Base-by-base conservation (phyloP, 2,329 filamentous ascomycete genomes). In the Colletotrichum sidae region DNA sequence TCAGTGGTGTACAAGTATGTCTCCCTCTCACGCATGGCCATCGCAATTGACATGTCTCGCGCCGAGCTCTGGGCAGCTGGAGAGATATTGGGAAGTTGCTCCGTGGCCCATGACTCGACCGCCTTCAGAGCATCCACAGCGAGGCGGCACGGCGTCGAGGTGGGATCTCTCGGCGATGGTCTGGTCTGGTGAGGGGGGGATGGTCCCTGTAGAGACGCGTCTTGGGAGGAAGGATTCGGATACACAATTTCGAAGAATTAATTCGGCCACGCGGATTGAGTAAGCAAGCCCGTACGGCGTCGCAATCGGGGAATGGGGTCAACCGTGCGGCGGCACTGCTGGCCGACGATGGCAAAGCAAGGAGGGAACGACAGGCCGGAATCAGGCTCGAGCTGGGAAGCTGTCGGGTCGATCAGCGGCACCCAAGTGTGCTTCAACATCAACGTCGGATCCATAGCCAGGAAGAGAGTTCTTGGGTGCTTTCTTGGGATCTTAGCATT, bases 51-150 rank as follows among this genome's bases (percentile, higher is more conserved):
- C 34, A 35, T 47, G 17, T 65, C 34, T 52, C 57, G 47, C 11
- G 13, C 39, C 6, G 25, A 37, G 39, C 34, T 56, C 62, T 62
- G 52, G 58, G 52, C 44, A 52, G 49, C 55, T 59, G 45, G 50
- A n/a, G 38, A 13, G 37, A 45, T 51, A 46, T 11, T 45, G 60
- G 47, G 50, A 54, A 49, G 13, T 55, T 64, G 60, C 37, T 38
- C 49, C 38, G 37, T 34, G 50, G 44, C 49, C 46, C 33, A 61
- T 65, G 62, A 65, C 62, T 65, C 58, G 58, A 37, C 25, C 51
- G 47, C 62, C 62, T 61, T 46, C 51, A 65, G 62, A 62, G 62
- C 58, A 65, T 56, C 62, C 62, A 62, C 62, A 61, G 46, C 35
- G 15, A 55, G 52, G 34, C 58, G 41, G 41, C 41, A 56, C 41